Evolutionary conservation across 176 grass and related monocot genomes (phyloP).

Genomic region (Bolboschoenus planiculmis): DNA sequence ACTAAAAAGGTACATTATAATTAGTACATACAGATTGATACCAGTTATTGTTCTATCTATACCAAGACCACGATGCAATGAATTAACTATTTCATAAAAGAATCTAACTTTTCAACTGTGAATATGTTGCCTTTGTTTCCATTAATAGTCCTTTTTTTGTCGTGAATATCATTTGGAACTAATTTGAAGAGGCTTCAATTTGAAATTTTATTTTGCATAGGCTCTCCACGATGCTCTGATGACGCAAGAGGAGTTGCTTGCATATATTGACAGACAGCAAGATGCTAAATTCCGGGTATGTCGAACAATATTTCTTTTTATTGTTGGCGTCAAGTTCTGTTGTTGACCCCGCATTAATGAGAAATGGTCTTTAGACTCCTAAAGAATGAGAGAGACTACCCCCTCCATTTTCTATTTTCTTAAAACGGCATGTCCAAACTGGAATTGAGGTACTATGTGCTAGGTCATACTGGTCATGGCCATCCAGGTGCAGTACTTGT

Average conservation of each 20-base stretch:
- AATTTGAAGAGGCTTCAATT: slow-evolving; percentile 6
- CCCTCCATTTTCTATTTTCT: not conserved
- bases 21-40: not conserved
- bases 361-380: not conserved
- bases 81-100: not conserved
- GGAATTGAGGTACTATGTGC: not conserved
- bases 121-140: not conserved
- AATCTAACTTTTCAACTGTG: not conserved
- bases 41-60: not conserved
- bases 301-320: slow-evolving; percentile 3
- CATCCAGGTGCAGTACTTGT: not conserved
- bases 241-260: slow-evolving; percentile 79
- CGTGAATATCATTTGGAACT: not conserved
- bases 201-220: slow-evolving; percentile 29
- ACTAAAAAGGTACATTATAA: slow-evolving; percentile 66
- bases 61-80: not conserved
- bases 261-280: slow-evolving; percentile 59
- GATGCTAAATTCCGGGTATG: slow-evolving; percentile 48
- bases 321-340: not conserved
- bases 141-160: not conserved
- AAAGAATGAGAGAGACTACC: not conserved
- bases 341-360: not conserved
- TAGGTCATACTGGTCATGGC: not conserved
- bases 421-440: not conserved
- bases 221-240: slow-evolving; percentile 60